A percentile compares a stretch with the other conserved stretches of the same genome.
phyloP scores from a whole-genome alignment of 2,329 filamentous ascomycete species.

The Lojkania enalia region DNA sequence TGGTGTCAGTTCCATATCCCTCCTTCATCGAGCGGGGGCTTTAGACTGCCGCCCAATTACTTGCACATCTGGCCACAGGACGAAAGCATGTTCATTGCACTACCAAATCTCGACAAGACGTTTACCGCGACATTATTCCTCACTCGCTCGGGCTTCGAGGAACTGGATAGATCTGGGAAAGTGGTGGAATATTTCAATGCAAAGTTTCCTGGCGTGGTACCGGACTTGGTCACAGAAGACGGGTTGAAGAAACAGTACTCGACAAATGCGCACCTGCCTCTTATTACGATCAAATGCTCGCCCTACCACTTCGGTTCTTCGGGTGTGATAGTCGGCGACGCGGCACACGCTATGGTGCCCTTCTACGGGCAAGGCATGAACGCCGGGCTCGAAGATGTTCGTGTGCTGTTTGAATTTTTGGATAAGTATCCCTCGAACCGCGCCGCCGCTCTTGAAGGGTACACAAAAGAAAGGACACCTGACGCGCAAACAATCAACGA shows the following conservation, averaged over 20 bases:
- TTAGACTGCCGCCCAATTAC: slow-evolving; percentile 86
- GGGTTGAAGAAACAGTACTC: slow-evolving; percentile 76
- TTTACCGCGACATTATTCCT: slow-evolving; percentile 97
- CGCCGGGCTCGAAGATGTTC: slow-evolving; percentile 90
- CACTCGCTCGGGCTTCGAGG: slow-evolving; percentile 68
- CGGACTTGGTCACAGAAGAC: slow-evolving; percentile 64
- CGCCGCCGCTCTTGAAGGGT: slow-evolving; percentile 65
- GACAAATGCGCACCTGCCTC: slow-evolving; percentile 82
- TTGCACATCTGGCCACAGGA: slow-evolving; percentile 96
- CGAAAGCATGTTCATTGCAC: slow-evolving; percentile 98
- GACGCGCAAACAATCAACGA: slow-evolving; percentile 93
- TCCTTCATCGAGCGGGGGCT: slow-evolving; percentile 58
- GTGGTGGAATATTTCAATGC: slow-evolving; percentile 75
- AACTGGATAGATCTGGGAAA: slow-evolving; percentile 65
- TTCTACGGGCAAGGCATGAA: slow-evolving; percentile 99
- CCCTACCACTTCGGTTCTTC: slow-evolving; percentile 81
- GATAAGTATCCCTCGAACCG: slow-evolving; percentile 63
- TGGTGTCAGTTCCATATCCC: slow-evolving; percentile 95
- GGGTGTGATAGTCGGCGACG: slow-evolving; percentile 86
- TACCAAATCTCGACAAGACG: slow-evolving; percentile 82
- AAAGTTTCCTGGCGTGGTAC: slow-evolving; percentile 84
- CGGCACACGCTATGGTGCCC: slow-evolving; percentile 95
- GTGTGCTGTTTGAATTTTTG: slow-evolving; percentile 79
- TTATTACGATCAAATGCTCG: slow-evolving; percentile 90
- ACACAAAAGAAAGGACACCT: slow-evolving; percentile 71